Evolutionary conservation across 2,329 filamentous ascomycete species (phyloP), one percentile per base, ranked within the genome.

Genomic region (Xylariaceae sp.): DNA sequence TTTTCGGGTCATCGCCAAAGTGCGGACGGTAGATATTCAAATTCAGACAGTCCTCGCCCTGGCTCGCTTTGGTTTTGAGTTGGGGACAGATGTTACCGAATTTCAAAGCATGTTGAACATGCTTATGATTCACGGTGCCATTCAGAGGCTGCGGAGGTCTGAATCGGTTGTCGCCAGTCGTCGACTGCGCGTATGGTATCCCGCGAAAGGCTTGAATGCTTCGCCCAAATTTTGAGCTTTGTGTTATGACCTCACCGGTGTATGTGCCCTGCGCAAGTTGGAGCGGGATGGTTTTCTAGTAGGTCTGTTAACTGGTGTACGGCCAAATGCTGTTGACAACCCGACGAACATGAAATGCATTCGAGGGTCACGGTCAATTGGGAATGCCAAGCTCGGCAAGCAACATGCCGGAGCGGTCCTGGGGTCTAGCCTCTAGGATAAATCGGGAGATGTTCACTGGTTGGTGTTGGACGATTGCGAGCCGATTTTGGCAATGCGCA

Each of bases 21-120:
- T 70, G 65, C 0, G 77, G 75, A 12, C 79, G 75, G 60, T 76
- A 82, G 14, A 86, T 67, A 63, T 85, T 84, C 7, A 78, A 66
- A 57, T 79, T 80, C 23, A 86, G 72, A 54, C 81, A 84, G 66
- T 82, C 74, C 70, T 86, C 83, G 47, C 75, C 68, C 51, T 71
- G 68, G n/a, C 66, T 67, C 52, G 70, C 57, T 18, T 63, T 65
- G 20, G 55, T 59, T 7, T 48, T 57, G 20, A 52, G 54, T 45
- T 70, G 67, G 2, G 70, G 62, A 12, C 78, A 80, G 50, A 73
- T 65, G 26, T 67, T 64, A 0, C 79, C 78, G 41, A 73, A 75
- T 20, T 54, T 57, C 3, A 64, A 50, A 19, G 69, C 69, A 20
- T 60, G 54, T 7, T 69, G 65, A 1, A 78, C 75, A 3, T 73